Percentiles rank a stretch among this genome's conserved stretches.
These are phyloP conservation scores for Phytophthora macrochlamydospora DNA, from an alignment of 352 stramenopile species.

Conservation along the genomic window DNA sequence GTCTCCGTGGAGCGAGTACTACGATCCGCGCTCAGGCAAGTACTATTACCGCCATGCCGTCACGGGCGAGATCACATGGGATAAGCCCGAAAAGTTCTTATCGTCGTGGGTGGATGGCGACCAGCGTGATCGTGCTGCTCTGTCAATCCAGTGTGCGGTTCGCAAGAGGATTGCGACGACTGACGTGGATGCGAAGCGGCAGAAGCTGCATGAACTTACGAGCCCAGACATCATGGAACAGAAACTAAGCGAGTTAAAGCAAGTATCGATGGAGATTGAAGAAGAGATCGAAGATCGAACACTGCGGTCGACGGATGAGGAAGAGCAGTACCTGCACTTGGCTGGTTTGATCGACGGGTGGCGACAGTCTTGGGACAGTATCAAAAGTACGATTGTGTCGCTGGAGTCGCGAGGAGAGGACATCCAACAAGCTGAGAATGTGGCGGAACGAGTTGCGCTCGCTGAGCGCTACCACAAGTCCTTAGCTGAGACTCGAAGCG, in stretches of 20 bases:
- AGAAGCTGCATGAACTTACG: constrained; percentile 34
- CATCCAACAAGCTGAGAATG: constrained; percentile 34
- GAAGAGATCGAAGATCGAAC: constrained; percentile 38
- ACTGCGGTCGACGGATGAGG: constrained; percentile 28
- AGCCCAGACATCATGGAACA: constrained; percentile 34
- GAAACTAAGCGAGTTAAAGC: constrained; percentile 46
- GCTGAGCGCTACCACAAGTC: constrained; percentile 49
- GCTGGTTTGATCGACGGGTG: constrained; percentile 34
- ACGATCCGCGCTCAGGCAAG: constrained; percentile 41
- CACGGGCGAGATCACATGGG: constrained; percentile 37
- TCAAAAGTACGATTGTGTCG: constrained; percentile 42
- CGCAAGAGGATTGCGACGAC: constrained; percentile 43
- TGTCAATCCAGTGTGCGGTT: constrained; percentile 65
- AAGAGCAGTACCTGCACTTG: constrained; percentile 44
- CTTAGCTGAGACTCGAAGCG: constrained; percentile 39
- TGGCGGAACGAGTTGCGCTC: constrained; percentile 29
- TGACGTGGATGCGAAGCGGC: constrained; percentile 31
- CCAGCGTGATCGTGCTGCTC: constrained; percentile 38
- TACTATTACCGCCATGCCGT: constrained; percentile 38
- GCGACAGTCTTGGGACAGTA: constrained; percentile 27
- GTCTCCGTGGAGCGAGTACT: constrained; percentile 46
- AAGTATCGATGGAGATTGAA: constrained; percentile 51
- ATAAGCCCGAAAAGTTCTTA: constrained; percentile 31
- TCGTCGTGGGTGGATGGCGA: constrained; percentile 21
- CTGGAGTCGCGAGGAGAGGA: constrained; percentile 38